Base-by-base conservation (phyloP, 1,284 basidiomycete genomes). In the Rhodotorula sp. region DNA sequence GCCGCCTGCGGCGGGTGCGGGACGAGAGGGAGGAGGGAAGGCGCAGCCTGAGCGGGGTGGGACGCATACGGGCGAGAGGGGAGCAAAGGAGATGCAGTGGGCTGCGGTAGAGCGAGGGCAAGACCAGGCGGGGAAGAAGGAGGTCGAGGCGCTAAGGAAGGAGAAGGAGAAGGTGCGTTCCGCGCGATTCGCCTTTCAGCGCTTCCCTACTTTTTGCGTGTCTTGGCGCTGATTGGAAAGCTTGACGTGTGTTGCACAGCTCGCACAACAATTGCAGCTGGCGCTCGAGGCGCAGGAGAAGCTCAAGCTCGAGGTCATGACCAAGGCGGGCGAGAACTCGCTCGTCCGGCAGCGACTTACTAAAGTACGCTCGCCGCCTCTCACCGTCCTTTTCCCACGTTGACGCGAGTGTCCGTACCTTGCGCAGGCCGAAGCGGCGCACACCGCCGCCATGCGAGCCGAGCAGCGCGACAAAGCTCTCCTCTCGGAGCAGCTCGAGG, bases 101-200 rank as follows among this genome's bases (percentile, higher is more conserved):
- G 46, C 7, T 4, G 44, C 1, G 42, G 52, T 45, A 25, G 53
- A 16, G 25, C 23, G 13, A 9, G 54, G 50, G 3, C 19, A 53
- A 54, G 49, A 7, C 13, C 69, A 65, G 3, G 42, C 14, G 17
- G 70, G 70, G 42, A 65, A 19, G 21, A 21, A 41, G 17, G 74
- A 75, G 45, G 56, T 75, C 27, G 65, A 63, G 25, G 53, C 55
- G n/a, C 41, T 75, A 48, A 34, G 72, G 48, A 41, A n/a, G 19
- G 69, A 73, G 21, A 66, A 57, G 56, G 68, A 41, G 3, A 58
- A 66, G 62, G 67, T 74, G 48, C 41, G 69, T 44, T 12, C 14
- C 4, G 3, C 34, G 34, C 34, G 34, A 34, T 5, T 7, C 7
- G n/a, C 44, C 44, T 23, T 23, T n/a, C 14, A 25, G 62, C 17